Evolutionary conservation across 2,329 filamentous ascomycete species (phyloP), one percentile per base, ranked within the genome.

Genomic region (Davidsoniella virescens): DNA sequence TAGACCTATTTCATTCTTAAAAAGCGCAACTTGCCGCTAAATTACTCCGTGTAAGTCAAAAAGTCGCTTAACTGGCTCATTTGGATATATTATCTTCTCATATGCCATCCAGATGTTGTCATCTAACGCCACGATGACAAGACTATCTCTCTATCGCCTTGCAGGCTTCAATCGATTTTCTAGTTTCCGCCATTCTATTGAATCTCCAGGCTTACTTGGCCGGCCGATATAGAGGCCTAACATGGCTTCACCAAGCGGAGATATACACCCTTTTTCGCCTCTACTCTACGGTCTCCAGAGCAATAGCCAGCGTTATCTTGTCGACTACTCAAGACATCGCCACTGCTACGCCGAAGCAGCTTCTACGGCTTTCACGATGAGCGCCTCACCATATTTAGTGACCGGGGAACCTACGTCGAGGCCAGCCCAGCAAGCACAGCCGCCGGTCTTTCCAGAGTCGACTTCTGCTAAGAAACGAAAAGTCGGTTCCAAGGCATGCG

Each of bases 401-500:
- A 8, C 20, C 1, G 16, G 10, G 18, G 23, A 25, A 45, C n/a
- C 43, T 9, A 12, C 26, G 26, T 17, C 41, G 6, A 20, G 20
- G 20, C 4, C 20, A 4, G 3, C 20, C 3, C 17, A 17, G 18
- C 38, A n/a, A 42, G 39, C 47, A 18, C 40, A n/a, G 16, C n/a
- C 39, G 14, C 12, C 47, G 16, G 14, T 20, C 39, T 40, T n/a
- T 16, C 25, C 39, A 17, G 26, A 8, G 17, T 17, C 12, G 38
- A 39, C 47, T 5, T 9, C 18, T 12, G 38, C 46, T n/a, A 52
- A 52, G 20, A 52, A 52, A 23, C 51, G 51, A 25, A 52, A 49
- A 29, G 26, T 52, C 36, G 46, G 46, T 5, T 49, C 47, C 14
- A 52, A 52, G 26, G 69, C 70, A 9, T 73, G 70, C 57, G 70